These are phyloP conservation scores for Coniochaeta sp. DNA, from an alignment of 2,329 filamentous ascomycete genomes.

Conservation along the genomic window DNA sequence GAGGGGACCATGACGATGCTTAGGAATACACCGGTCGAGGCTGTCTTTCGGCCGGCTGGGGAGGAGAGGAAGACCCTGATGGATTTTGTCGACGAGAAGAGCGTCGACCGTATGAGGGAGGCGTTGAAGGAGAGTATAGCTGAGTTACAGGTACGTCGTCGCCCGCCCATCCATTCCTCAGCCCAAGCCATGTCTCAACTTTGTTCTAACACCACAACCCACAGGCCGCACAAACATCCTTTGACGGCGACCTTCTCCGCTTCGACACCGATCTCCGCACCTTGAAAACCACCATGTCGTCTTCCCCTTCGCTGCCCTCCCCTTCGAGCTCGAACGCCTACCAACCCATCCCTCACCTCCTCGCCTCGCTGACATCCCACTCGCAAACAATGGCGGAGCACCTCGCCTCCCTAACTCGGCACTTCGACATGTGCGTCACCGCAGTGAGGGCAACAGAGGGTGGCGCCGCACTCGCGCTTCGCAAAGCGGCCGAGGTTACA, in stretches of 20 bases:
- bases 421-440: constrained; percentile 90
- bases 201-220: neutral
- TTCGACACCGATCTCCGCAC: constrained; percentile 69
- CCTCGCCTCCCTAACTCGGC: constrained; percentile 71
- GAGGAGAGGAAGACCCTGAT: constrained; percentile 57
- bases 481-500: constrained; percentile 59
- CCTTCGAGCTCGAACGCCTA: constrained; percentile 25
- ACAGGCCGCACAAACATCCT: constrained; percentile 59
- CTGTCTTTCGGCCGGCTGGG: constrained; percentile 50
- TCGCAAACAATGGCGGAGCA: constrained; percentile 78
- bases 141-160: constrained; percentile 52
- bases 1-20: constrained; percentile 61
- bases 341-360: constrained; percentile 41
- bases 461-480: constrained; percentile 60
- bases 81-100: constrained; percentile 70
- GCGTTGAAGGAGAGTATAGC: constrained; percentile 65
- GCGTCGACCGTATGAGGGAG: constrained; percentile 58
- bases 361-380: constrained; percentile 61
- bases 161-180: neutral
- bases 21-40: constrained; percentile 56
- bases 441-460: constrained; percentile 87
- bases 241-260: constrained; percentile 66
- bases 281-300: constrained; percentile 51
- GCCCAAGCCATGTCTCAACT: neutral
- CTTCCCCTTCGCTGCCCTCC: constrained; percentile 18